A percentile compares a stretch with the other conserved stretches of the same genome.
These are phyloP conservation scores for Bacidia gigantensis DNA, from an alignment of 495 filamentous ascomycete species.

Conservation along the genomic window DNA sequence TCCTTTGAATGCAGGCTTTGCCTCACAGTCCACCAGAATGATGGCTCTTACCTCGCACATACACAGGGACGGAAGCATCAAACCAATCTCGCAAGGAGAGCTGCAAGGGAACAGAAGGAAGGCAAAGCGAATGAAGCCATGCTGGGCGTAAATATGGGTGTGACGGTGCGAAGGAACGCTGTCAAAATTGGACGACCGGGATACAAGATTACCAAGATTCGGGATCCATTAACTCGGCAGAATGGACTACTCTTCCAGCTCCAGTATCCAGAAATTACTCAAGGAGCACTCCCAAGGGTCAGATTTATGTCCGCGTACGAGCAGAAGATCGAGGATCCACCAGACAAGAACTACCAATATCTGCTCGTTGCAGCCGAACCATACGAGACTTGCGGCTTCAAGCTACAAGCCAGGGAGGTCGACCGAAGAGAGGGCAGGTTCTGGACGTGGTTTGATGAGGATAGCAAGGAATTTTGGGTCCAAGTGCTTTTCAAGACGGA, in stretches of 20 bases:
- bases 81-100: slow-evolving; percentile 94
- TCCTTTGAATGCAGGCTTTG: slow-evolving; percentile 97
- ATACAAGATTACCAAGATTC: slow-evolving; percentile 94
- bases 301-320: slow-evolving; percentile 96
- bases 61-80: slow-evolving; percentile 98
- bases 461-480: slow-evolving; percentile 97
- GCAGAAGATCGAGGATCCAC: slow-evolving; percentile 90
- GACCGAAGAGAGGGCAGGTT: slow-evolving; percentile 76
- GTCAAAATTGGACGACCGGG: slow-evolving; percentile 95
- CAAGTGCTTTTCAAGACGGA: slow-evolving; percentile 99
- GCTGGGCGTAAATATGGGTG: slow-evolving; percentile 57
- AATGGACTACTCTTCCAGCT: slow-evolving; percentile 86
- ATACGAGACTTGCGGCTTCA: slow-evolving; percentile 94
- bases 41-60: slow-evolving; percentile 97
- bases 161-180: slow-evolving; percentile 74
- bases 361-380: slow-evolving; percentile 91
- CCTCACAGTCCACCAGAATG: slow-evolving; percentile 98
- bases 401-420: slow-evolving; percentile 87
- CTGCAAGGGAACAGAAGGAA: slow-evolving; percentile 85
- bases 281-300: slow-evolving; percentile 62
- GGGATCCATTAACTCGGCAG: slow-evolving; percentile 82
- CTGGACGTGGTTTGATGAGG: slow-evolving; percentile 92
- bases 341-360: slow-evolving; percentile 89
- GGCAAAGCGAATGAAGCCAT: slow-evolving; percentile 60
- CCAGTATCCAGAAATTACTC: slow-evolving; percentile 83